Evolutionary conservation across 1,284 basidiomycete genomes (phyloP).

Genomic region (Ganoderma resinaceum): DNA sequence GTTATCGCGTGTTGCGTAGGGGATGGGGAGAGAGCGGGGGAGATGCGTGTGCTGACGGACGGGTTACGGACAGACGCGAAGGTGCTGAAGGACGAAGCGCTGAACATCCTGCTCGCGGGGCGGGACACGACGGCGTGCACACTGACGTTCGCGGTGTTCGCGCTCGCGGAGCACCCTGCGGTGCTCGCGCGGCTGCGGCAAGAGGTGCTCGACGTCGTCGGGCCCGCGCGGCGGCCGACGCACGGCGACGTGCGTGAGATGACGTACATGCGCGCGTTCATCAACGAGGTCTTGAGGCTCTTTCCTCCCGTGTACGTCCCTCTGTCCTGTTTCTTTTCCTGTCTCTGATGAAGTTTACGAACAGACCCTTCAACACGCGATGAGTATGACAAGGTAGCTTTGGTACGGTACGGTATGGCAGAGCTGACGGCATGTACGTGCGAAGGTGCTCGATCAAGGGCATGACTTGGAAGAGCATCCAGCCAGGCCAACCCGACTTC

Average conservation of each 20-base stretch:
- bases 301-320: conserved; percentile 60
- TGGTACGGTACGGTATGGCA: too few species aligned
- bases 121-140: conserved; percentile 48
- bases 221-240: conserved; percentile 40
- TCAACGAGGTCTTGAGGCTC: conserved; percentile 62
- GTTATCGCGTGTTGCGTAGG: not conserved
- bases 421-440: not conserved
- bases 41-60: not conserved
- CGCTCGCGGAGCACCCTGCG: conserved; percentile 45
- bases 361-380: too few species aligned
- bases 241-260: conserved; percentile 48
- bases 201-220: conserved; percentile 46
- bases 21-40: not conserved
- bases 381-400: too few species aligned
- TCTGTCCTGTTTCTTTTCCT: too few species aligned
- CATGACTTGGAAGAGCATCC: conserved; percentile 52
- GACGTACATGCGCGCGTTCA: conserved; percentile 50
- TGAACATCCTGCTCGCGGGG: conserved; percentile 47
- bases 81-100: conserved; percentile 44
- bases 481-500: conserved; percentile 52
- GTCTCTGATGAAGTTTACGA: too few species aligned
- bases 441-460: conserved; percentile 44
- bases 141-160: conserved; percentile 47
- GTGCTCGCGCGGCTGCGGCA: conserved; percentile 45
- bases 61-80: conserved; percentile 38